Percentiles rank a stretch among this genome's conserved stretches.
Conservation (phyloP, 176 grass and related monocot species). For the Cocos nucifera region DNA sequence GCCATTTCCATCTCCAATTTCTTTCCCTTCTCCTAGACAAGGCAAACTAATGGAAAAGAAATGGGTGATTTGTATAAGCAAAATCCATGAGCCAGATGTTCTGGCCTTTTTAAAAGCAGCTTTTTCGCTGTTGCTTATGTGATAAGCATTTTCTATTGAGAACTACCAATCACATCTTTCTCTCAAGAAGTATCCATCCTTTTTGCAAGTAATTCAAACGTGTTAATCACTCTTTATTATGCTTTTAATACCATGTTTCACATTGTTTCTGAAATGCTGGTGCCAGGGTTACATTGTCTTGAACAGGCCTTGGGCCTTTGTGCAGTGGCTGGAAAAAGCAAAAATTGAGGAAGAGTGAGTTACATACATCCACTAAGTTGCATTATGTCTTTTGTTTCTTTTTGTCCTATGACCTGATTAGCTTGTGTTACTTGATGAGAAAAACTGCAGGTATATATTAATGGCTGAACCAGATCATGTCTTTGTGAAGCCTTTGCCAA, state of each 20-base stretch:
- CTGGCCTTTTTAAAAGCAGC: no score
- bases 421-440: slow-evolving; percentile 13
- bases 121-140: no score
- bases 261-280: slow-evolving; percentile 9
- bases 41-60: no score
- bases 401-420: not conserved
- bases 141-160: no score
- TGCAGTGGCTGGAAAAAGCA: slow-evolving; percentile 78
- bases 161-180: no score
- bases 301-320: slow-evolving; percentile 99
- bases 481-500: slow-evolving; percentile 90
- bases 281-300: slow-evolving; percentile 86
- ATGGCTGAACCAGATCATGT: slow-evolving; percentile 98
- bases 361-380: slow-evolving; percentile 3
- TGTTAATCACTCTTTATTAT: no score
- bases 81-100: no score
- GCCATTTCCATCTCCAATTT: no score
- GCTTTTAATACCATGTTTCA: not conserved
- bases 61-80: no score
- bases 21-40: no score
- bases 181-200: no score
- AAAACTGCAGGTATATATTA: slow-evolving; percentile 74
- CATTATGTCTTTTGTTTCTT: not conserved
- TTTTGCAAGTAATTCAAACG: no score
- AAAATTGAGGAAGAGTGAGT: slow-evolving; percentile 79